Conservation (phyloP, 106 monocot species). For the Triglochin maritima region DNA sequence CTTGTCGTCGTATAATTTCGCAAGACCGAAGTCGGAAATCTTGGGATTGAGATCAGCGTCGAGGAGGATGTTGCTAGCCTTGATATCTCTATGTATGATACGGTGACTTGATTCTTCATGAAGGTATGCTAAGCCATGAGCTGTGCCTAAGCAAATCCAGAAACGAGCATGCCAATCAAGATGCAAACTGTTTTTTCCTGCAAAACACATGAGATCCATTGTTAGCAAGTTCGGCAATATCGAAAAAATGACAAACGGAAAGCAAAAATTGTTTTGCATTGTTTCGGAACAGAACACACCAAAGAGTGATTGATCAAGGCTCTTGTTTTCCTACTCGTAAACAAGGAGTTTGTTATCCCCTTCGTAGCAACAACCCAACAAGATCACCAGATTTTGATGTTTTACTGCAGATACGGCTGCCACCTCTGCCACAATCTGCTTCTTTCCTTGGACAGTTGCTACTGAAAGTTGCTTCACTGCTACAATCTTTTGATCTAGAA, state of each 20-base stretch:
- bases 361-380: constrained; percentile 4
- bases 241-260: neutral
- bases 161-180: neutral
- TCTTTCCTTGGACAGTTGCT: neutral
- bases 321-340: constrained; percentile 10
- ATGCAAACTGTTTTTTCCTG: neutral
- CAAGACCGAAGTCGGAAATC: constrained; percentile 7
- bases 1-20: constrained; percentile 76
- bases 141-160: neutral
- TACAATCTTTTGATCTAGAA: constrained; percentile 1
- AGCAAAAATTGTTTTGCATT: neutral
- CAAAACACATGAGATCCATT: neutral
- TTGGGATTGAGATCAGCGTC: constrained; percentile 27
- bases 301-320: constrained; percentile 11
- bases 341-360: neutral
- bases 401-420: constrained; percentile 8
- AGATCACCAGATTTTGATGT: constrained; percentile 5
- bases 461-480: constrained; percentile 8
- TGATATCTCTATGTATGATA: neutral
- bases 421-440: constrained; percentile 6
- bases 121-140: constrained; percentile 4
- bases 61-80: constrained; percentile 34
- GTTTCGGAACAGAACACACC: neutral
- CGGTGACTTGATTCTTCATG: constrained; percentile 5
- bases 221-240: neutral